A percentile compares a stretch with the other conserved stretches of the same genome.
Conservation (phyloP, 805 yeast genomes). For the Metschnikowia koreensis region DNA sequence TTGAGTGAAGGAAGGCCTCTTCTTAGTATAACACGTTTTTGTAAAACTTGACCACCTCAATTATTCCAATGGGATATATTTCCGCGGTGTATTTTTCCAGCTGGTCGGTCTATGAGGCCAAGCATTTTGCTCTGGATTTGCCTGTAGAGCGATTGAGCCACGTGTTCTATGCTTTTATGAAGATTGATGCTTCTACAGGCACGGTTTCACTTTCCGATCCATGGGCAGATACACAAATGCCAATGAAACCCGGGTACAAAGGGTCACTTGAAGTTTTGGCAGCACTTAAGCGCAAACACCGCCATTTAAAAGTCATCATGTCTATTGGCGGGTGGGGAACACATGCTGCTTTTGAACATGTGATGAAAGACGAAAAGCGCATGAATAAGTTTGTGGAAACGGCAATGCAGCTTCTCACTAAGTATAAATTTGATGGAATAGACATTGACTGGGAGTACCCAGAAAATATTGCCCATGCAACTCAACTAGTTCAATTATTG, state of each 20-base stretch:
- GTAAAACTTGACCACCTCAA: no score
- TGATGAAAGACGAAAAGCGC: slow-evolving; percentile 16
- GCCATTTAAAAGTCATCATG: slow-evolving; percentile 55
- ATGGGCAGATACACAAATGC: slow-evolving; percentile 61
- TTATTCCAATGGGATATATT: slow-evolving; percentile 6
- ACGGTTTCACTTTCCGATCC: slow-evolving; percentile 53
- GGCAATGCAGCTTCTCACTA: slow-evolving; percentile 44
- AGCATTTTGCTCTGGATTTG: slow-evolving; percentile 60
- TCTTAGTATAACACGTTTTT: no score
- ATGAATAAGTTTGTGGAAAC: slow-evolving; percentile 50
- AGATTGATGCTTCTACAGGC: slow-evolving; percentile 55
- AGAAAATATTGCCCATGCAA: slow-evolving; percentile 42
- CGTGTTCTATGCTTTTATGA: slow-evolving; percentile 74
- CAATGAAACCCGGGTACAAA: slow-evolving; percentile 33
- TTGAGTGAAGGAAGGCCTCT: no score
- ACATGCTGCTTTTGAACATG: slow-evolving; percentile 36
- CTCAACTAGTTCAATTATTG: slow-evolving; percentile 44
- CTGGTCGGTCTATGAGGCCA: slow-evolving; percentile 42
- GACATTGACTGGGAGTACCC: slow-evolving; percentile 98
- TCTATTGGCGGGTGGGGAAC: slow-evolving; percentile 85
- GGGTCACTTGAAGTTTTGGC: slow-evolving; percentile 29
- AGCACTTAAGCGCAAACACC: slow-evolving; percentile 41
- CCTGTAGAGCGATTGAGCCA: slow-evolving; percentile 60
- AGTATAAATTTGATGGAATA: slow-evolving; percentile 79
- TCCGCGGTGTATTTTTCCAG: slow-evolving; percentile 46